Base-by-base conservation (phyloP, 2,329 filamentous ascomycete species). In the Aphanocladium album region DNA sequence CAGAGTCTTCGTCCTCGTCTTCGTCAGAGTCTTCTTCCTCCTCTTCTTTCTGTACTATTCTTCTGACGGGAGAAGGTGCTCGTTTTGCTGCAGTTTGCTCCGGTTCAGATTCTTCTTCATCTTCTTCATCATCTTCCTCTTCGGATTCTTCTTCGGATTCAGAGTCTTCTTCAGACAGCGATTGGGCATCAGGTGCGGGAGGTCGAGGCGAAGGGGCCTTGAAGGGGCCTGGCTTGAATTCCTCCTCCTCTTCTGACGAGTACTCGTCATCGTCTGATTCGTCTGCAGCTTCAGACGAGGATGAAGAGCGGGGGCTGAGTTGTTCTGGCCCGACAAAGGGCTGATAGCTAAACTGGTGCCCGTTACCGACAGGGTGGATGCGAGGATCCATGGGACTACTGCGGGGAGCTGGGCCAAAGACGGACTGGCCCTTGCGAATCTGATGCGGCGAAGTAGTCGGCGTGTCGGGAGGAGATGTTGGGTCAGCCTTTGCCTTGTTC, bases 381-480 rank as follows among this genome's bases (percentile, higher is more conserved):
- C 72, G 74, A 14, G 75, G 72, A 52, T 76, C 73, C 72, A 70
- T 17, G 66, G 62, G 14, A 73, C 60, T n/a, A 60, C 16, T 67
- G 69, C 53, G 69, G 65, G 49, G 69, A 67, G 60, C 43, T 27
- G 69, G 70, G 55, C 70, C 67, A 61, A 74, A 73, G 60, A 68
- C 66, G 60, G 72, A 67, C 66, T 72, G 66, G 63, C 69, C 69
- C 62, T 72, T 73, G 65, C 71, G 72, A 55, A 68, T 65, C 62
- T 71, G 68, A 33, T 69, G 67, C 60, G 74, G 73, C 59, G 73
- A 72, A 39, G 73, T 71, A 45, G 76, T 78, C 56, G 79, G 79
- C 45, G 78, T 80, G 54, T 78, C 76, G 45, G 79, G 79, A 64
- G 79, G 79, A 66, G 79, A 81, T 60, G 78, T 76, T 57, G 77